Evolutionary conservation across 1,139 yeast genomes (phyloP).

Genomic region (Yamadazyma trypodendri): DNA sequence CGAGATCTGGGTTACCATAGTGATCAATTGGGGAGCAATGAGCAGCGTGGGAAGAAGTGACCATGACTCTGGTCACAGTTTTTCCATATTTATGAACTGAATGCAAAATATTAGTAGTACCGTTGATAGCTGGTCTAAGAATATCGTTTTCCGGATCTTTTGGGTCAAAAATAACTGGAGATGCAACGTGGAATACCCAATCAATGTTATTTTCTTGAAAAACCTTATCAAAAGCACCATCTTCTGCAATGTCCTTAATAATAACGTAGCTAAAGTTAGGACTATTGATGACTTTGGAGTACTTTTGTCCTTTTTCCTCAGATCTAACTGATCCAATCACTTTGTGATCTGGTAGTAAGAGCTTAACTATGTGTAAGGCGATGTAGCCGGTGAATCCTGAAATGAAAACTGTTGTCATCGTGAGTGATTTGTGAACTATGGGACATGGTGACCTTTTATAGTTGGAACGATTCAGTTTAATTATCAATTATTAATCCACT

Average conservation of each 20-base stretch:
- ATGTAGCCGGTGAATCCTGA: constrained; percentile 12
- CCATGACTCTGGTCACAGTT: constrained; percentile 28
- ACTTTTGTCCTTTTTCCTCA: constrained; percentile 22
- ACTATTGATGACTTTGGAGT: constrained; percentile 15
- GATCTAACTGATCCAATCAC: constrained; percentile 32
- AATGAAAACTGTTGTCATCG: constrained; percentile 7
- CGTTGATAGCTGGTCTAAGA: constrained; percentile 29
- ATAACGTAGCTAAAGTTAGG: constrained; percentile 22
- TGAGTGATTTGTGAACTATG: no score
- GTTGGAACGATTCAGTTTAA: no score
- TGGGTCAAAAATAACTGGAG: constrained; percentile 10
- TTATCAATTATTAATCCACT: no score
- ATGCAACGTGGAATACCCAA: constrained; percentile 17
- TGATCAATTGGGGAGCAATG: constrained; percentile 9
- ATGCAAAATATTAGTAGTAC: constrained; percentile 31
- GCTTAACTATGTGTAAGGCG: constrained; percentile 29
- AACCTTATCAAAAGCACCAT: constrained; percentile 15
- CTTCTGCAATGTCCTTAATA: constrained; percentile 17
- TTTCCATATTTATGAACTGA: constrained; percentile 25
- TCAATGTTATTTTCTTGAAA: constrained; percentile 15
- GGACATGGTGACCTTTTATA: no score
- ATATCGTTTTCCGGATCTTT: constrained; percentile 19
- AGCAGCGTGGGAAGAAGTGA: constrained; percentile 43
- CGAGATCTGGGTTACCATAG: constrained; percentile 31
- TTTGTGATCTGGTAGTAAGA: constrained; percentile 20